Base-by-base conservation (phyloP, 306 rosid species). In the Prinsepia uniflora region DNA sequence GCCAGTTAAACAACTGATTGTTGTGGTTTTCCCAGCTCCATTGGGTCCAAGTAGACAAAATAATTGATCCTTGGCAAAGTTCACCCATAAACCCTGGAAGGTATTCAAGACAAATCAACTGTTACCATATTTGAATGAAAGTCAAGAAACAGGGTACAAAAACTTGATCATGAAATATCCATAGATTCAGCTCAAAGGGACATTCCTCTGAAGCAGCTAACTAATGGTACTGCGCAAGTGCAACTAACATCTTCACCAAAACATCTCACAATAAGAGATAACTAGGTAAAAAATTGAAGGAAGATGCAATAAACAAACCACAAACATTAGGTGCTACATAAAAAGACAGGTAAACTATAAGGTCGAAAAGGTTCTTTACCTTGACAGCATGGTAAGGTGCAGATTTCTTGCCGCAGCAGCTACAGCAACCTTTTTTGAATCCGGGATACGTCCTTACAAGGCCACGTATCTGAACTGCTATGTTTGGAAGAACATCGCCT, bases 21-120 rank as follows among this genome's bases (percentile, higher is more conserved):
- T 71, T n/a, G 98, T 88, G 45, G 98, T 90, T 81, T 93, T 93
- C 67, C 98, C 98, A 44, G 98, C 98, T 67, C 98, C 97, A 18
- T 89, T 90, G 41, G 98, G 92, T 70, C 98, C 98, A 56, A 93
- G 88, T 49, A 93, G 89, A 84, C 98, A 93, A 80, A 87, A 90
- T 53, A 93, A 81, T 79, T 90, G 97, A 85, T 87, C 90, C 81
- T 84, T 90, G 40, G 82, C 84, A 61, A 93, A 80, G 78, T 84
- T 93, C 84, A 93, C 81, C 97, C 96, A 90, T 56, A 93, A 55
- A n/a, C 89, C 97, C 98, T 93, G 94, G 79, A 80, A 68, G 39
- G 55, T 70, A 67, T 73, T 76, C 64, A 74, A 66, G 70, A 59
- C 40, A 40, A 56, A 43, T 67, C 73, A 76, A 8, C 18, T 70